phyloP scores from a whole-genome alignment of 2,329 filamentous ascomycete genomes.

The Polytolypa hystricis region DNA sequence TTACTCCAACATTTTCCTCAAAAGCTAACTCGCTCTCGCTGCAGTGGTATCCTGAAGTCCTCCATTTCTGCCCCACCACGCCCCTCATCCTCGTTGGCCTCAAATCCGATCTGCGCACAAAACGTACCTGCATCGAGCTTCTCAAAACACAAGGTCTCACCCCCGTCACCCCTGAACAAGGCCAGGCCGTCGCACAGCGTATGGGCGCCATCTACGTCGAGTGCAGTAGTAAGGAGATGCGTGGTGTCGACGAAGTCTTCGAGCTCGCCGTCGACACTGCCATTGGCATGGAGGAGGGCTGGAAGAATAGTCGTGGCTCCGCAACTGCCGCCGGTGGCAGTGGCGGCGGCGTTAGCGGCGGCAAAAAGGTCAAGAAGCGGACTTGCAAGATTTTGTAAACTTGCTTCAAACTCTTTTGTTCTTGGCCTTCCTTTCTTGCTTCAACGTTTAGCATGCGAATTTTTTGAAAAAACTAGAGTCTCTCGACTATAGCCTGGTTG shows the following conservation, averaged over 20 bases:
- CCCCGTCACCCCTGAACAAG: constrained; percentile 85
- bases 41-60: constrained; percentile 97
- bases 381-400: constrained; percentile 67
- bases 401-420: neutral
- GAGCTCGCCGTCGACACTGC: constrained; percentile 82
- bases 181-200: constrained; percentile 73
- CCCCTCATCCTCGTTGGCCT: constrained; percentile 91
- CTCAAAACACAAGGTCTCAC: constrained; percentile 96
- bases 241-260: constrained; percentile 92
- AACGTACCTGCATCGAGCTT: constrained; percentile 95
- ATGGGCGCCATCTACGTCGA: constrained; percentile 97
- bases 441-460: neutral
- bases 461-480: no score
- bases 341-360: constrained; percentile 17
- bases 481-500: no score
- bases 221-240: constrained; percentile 97
- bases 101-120: constrained; percentile 91
- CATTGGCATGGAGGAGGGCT: constrained; percentile 66
- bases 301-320: constrained; percentile 22
- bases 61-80: constrained; percentile 97
- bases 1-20: constrained; percentile 3
- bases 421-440: neutral
- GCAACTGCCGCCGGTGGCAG: constrained; percentile 17
- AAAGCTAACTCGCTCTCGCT: constrained; percentile 6
- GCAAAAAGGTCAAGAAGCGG: constrained; percentile 69